phyloP scores from a whole-genome alignment of 768 basidiomycete species.

The Trametes cinnabarina region DNA sequence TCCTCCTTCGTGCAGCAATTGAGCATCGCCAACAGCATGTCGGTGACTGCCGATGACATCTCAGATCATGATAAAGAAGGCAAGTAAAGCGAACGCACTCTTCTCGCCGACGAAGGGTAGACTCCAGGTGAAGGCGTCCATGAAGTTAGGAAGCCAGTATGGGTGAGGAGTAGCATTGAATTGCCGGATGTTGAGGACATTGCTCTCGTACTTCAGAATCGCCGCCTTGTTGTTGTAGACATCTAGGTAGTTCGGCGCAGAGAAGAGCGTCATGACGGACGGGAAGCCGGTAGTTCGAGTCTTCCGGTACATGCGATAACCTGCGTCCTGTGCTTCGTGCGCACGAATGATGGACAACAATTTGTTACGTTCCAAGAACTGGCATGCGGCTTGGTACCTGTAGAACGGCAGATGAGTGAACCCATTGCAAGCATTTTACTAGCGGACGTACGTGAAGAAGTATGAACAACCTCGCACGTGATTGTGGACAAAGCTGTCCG shows the following conservation, averaged over 20 bases:
- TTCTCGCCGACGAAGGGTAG: constrained; percentile 96
- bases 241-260: constrained; percentile 96
- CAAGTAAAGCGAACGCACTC: constrained; percentile 51
- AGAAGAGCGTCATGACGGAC: constrained; percentile 99
- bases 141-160: constrained; percentile 96
- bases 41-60: constrained; percentile 65
- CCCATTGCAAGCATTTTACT: neutral
- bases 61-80: neutral
- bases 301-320: constrained; percentile 99
- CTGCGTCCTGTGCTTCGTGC: constrained; percentile 98
- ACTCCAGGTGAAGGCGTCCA: constrained; percentile 98
- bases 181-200: constrained; percentile 97
- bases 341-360: constrained; percentile 95
- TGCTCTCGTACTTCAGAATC: constrained; percentile 98
- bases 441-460: constrained; percentile 75
- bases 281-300: constrained; percentile 98
- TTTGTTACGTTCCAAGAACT: constrained; percentile 97
- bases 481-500: constrained; percentile 91
- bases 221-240: constrained; percentile 99
- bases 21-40: constrained; percentile 97
- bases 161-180: constrained; percentile 96
- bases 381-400: constrained; percentile 94
- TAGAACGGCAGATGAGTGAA: constrained; percentile 9
- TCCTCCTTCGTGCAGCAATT: constrained; percentile 98
- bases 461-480: constrained; percentile 96